These are phyloP conservation scores for Teunomyces panamensis DNA, from an alignment of 805 yeast species.

Conservation along the genomic window DNA sequence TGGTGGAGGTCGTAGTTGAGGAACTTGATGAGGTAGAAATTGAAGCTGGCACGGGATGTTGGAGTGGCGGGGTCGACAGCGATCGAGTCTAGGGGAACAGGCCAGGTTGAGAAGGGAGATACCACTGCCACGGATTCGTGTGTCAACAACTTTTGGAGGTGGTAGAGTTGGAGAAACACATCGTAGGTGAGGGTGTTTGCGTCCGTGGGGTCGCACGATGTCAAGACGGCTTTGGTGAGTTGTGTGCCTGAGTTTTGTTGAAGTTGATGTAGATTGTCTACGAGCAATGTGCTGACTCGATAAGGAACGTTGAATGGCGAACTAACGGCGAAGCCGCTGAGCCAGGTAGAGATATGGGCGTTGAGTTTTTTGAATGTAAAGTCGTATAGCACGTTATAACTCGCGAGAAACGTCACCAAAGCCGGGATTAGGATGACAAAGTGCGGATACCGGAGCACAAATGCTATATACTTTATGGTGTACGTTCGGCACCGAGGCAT, in stretches of 20 bases:
- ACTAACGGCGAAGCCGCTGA: not conserved
- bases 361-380: conserved; percentile 26
- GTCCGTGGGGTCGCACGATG: not conserved
- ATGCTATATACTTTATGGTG: conserved; percentile 12
- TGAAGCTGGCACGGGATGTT: conserved; percentile 2
- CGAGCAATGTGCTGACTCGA: not conserved
- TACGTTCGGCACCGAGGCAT: not conserved
- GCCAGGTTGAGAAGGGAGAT: conserved; percentile 5
- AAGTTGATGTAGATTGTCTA: not conserved
- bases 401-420: conserved; percentile 26
- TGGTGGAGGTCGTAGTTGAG: conserved; percentile 26
- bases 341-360: conserved; percentile 14
- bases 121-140: not conserved
- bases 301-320: conserved; percentile 1
- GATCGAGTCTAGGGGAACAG: not conserved
- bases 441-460: conserved; percentile 26
- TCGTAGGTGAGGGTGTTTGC: conserved; percentile 12
- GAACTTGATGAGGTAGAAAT: conserved; percentile 13
- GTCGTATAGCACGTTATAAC: conserved; percentile 37
- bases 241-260: not conserved
- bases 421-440: conserved; percentile 29
- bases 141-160: conserved; percentile 5
- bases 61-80: not conserved
- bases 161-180: conserved; percentile 10
- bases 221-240: conserved; percentile 7